These are phyloP conservation scores for Pleurotus citrinopileatus DNA, from an alignment of 768 basidiomycete genomes.

Conservation along the genomic window DNA sequence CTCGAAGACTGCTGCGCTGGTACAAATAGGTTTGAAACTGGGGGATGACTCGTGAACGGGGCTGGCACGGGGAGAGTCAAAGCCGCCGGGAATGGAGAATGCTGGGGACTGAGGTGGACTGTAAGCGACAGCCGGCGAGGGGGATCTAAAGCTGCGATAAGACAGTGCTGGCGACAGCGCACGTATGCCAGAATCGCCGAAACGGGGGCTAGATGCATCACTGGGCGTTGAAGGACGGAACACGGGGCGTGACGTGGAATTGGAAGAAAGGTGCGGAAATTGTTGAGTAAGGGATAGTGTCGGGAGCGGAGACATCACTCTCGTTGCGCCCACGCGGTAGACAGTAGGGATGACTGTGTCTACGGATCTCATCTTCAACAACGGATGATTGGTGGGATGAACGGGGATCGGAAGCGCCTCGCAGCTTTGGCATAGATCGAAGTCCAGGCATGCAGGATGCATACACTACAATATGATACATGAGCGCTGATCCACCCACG, in stretches of 20 bases:
- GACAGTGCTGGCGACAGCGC: not conserved
- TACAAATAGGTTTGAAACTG: not conserved
- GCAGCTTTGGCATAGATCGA: constrained; percentile 76
- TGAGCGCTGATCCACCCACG: not conserved
- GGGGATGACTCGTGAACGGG: not conserved
- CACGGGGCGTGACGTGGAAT: not conserved
- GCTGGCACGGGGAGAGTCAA: constrained; percentile 5
- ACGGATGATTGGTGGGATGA: constrained; percentile 67
- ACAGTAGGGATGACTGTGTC: constrained; percentile 48
- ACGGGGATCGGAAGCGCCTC: constrained; percentile 77
- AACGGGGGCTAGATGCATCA: constrained; percentile 1
- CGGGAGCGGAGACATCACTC: constrained; percentile 13
- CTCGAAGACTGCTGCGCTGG: not conserved
- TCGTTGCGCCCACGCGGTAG: constrained; percentile 24
- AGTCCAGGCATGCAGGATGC: constrained; percentile 74
- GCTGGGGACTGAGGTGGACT: constrained; percentile 7
- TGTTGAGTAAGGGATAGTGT: not conserved
- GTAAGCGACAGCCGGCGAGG: not conserved
- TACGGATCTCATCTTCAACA: constrained; percentile 68
- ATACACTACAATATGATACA: constrained; percentile 53
- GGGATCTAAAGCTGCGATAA: not conserved
- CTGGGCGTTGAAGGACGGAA: constrained; percentile 5
- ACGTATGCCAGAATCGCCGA: not conserved
- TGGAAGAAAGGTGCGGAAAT: not conserved
- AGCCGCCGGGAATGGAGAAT: constrained; percentile 8